Conservation (phyloP, 495 filamentous ascomycete species). For the Penicillium samsonianum region DNA sequence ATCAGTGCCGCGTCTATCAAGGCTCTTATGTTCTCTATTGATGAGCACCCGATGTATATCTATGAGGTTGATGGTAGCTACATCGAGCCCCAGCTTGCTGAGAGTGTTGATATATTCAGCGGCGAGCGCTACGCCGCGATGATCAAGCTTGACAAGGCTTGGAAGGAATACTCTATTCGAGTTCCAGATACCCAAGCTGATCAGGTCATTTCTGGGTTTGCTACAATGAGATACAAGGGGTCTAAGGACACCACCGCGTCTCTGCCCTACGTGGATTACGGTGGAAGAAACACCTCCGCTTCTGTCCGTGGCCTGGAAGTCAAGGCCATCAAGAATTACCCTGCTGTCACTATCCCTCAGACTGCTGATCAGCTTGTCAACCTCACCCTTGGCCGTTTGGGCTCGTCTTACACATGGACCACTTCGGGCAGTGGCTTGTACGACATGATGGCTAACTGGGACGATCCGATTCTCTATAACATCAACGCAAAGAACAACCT, state of each 20-base stretch:
- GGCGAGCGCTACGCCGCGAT: constrained; percentile 43
- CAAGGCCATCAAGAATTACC: constrained; percentile 36
- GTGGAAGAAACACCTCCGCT: constrained; percentile 34
- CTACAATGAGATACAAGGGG: constrained; percentile 37
- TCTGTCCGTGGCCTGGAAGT: constrained; percentile 37
- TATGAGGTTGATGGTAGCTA: constrained; percentile 45
- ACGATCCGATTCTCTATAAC: constrained; percentile 45
- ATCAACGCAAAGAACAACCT: constrained; percentile 28
- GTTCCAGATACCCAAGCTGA: constrained; percentile 34
- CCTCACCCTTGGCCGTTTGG: constrained; percentile 37
- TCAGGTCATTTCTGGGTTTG: constrained; percentile 40
- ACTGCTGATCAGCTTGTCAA: constrained; percentile 42
- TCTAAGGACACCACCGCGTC: constrained; percentile 22
- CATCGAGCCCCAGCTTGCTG: constrained; percentile 36
- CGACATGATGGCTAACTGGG: constrained; percentile 27
- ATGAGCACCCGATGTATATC: constrained; percentile 42
- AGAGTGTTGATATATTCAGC: constrained; percentile 33
- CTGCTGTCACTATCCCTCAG: constrained; percentile 31
- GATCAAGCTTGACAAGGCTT: constrained; percentile 40
- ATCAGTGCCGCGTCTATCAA: constrained; percentile 45
- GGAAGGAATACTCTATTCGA: constrained; percentile 38
- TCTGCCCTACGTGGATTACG: constrained; percentile 42
- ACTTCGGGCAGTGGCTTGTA: constrained; percentile 36
- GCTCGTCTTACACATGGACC: constrained; percentile 43
- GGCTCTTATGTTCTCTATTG: constrained; percentile 43